A percentile compares a stretch with the other conserved stretches of the same genome.
Conservation (phyloP, 108 stramenopile species). For the Aurantiochytrium sp. region DNA sequence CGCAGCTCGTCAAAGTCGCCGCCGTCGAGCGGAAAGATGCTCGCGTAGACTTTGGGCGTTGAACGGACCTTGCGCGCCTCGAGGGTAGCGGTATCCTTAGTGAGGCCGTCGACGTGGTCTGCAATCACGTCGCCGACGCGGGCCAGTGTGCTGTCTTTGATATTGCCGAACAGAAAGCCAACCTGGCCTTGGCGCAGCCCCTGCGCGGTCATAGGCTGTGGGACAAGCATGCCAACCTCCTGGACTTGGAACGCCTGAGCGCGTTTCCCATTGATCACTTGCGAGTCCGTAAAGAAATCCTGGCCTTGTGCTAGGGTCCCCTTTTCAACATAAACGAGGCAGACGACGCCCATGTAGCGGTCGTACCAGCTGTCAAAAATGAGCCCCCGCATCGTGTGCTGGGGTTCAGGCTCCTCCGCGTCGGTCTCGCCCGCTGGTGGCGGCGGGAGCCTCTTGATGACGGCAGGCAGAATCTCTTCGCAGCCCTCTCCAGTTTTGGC, state of each 20-base stretch:
- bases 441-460: neutral
- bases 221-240: constrained; percentile 86
- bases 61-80: constrained; percentile 32
- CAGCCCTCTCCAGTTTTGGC: constrained; percentile 36
- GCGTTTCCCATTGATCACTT: constrained; percentile 33
- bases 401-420: too few species aligned
- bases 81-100: neutral
- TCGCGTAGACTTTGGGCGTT: constrained; percentile 86
- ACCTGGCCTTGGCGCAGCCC: constrained; percentile 74
- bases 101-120: constrained; percentile 45
- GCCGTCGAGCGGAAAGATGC: constrained; percentile 85
- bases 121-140: constrained; percentile 82
- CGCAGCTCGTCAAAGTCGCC: constrained; percentile 81
- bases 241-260: constrained; percentile 70
- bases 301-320: constrained; percentile 66
- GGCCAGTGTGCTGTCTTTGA: constrained; percentile 82
- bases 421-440: too few species aligned
- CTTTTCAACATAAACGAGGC: constrained; percentile 92
- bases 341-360: constrained; percentile 77
- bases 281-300: neutral
- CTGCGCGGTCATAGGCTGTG: constrained; percentile 62
- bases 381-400: constrained; percentile 67
- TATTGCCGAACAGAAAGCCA: constrained; percentile 84
- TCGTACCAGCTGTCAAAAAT: constrained; percentile 97
- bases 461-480: neutral